A percentile compares a stretch with the other conserved stretches of the same genome.
phyloP scores from a whole-genome alignment of 73 alveolate genomes.

The Paramecium biaurelia region DNA sequence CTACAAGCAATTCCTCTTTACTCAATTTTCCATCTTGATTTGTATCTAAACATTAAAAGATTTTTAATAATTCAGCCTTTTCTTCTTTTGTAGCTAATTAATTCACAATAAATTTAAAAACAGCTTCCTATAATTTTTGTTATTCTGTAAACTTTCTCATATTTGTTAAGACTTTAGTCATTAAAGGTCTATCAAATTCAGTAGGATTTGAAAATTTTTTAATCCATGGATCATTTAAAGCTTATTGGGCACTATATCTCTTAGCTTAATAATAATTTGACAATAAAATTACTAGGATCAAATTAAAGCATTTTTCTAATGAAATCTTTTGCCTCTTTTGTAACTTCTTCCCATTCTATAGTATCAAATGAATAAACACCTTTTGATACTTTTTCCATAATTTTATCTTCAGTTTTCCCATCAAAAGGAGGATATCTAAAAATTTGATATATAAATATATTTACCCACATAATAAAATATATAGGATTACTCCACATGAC shows the following conservation, averaged over 20 bases:
- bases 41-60: constrained; percentile 70
- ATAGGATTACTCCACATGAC: constrained; percentile 96
- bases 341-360: constrained; percentile 72
- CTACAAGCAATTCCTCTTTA: constrained; percentile 70
- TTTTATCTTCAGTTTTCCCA: constrained; percentile 84
- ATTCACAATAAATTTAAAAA: constrained; percentile 69
- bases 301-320: constrained; percentile 70
- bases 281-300: constrained; percentile 34
- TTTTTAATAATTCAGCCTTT: constrained; percentile 66
- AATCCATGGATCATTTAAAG: constrained; percentile 79
- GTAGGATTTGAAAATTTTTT: constrained; percentile 9
- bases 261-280: background rate
- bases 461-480: constrained; percentile 90
- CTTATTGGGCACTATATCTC: constrained; percentile 74
- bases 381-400: constrained; percentile 73
- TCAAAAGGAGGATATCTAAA: constrained; percentile 89
- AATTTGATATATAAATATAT: background rate
- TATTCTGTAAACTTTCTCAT: constrained; percentile 67
- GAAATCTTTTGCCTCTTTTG: constrained; percentile 87
- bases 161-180: constrained; percentile 60
- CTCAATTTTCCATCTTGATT: constrained; percentile 76
- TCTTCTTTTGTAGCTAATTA: constrained; percentile 73
- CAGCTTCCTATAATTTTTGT: constrained; percentile 77
- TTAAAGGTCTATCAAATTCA: constrained; percentile 35
- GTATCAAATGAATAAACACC: constrained; percentile 63